Base-by-base conservation (phyloP, 169 alveolate genomes). In the Cryptosporidium baileyi region DNA sequence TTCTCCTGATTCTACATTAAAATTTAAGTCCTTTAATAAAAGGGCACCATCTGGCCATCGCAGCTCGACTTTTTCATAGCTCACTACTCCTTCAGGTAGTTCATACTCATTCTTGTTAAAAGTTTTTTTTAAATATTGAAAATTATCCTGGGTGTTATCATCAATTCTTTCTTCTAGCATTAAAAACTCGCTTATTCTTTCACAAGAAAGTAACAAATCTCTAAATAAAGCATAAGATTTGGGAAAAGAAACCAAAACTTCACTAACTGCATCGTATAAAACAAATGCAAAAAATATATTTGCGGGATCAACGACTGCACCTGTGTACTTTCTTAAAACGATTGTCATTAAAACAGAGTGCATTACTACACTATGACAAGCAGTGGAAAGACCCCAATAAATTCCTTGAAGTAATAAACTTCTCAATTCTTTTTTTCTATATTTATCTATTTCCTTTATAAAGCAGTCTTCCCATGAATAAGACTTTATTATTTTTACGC, bases 1-100 rank as follows among this genome's bases (percentile, higher is more conserved):
- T 45, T 94, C 95, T 34, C 98, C 98, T 47, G 94, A 88, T 43
- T 67, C 54, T 7, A 93, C 89, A 40, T 89, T 80, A 54, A 95
- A 60, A 45, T 88, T 74, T 13, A 93, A 79, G 24, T 80, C 82
- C 22, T 80, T 80, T 7, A 91, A 80, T 11, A 92, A 91, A 0
- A 90, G 81, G 7, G 62, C 22, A 9, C 89, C 89, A 44, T 49
- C 44, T 32, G 89, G 80, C 92, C 92, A 89, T 34, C 52, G 36
- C n/a, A 82, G 67, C 26, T 54, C 80, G 38, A 62, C 90, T 13
- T 38, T 52, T 24, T 61, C 57, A 26, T 54, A 74, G 30, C 51
- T n/a, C 30, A 74, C 67, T 3, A 13, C 28, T 28, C 81, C 81
- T 7, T 32, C 6, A 5, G 28, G 30, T 32, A 1, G 34, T 13